Conservation (phyloP, 2,329 filamentous ascomycete species). For the Fusarium sp. region DNA sequence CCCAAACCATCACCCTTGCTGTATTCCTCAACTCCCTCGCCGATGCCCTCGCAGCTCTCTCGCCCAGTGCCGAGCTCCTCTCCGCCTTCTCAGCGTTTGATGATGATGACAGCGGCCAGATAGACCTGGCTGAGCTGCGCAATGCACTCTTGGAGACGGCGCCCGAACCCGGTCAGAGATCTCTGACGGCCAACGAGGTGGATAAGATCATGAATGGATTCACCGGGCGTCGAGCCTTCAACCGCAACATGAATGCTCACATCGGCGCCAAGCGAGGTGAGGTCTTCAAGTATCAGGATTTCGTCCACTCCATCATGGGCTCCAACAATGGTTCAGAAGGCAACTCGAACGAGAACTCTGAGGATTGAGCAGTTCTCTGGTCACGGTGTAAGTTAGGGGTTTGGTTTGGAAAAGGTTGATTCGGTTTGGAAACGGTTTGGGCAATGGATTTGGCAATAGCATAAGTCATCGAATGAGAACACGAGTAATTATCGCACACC, state of each 20-base stretch:
- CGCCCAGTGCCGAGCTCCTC: slow-evolving; percentile 81
- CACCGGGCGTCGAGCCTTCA: slow-evolving; percentile 85
- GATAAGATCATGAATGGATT: slow-evolving; percentile 91
- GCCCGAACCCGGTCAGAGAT: slow-evolving; percentile 76
- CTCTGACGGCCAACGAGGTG: slow-evolving; percentile 78
- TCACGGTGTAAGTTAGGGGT: slow-evolving; percentile 3
- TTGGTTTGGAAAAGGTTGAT: slow-evolving; percentile 24
- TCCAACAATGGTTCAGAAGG: slow-evolving; percentile 56
- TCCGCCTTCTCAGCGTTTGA: slow-evolving; percentile 97
- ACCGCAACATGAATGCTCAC: slow-evolving; percentile 67
- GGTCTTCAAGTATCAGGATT: slow-evolving; percentile 94
- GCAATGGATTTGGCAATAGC: slow-evolving; percentile 19
- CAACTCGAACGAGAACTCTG: slow-evolving; percentile 45
- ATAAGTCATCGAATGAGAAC: slow-evolving; percentile 28
- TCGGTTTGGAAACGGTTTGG: slow-evolving; percentile 19
- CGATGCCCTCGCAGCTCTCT: slow-evolving; percentile 78
- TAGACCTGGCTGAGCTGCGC: slow-evolving; percentile 84
- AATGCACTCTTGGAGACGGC: slow-evolving; percentile 86
- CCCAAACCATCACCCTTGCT: slow-evolving; percentile 83
- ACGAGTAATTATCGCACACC: slow-evolving; percentile 17
- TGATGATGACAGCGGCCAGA: slow-evolving; percentile 92
- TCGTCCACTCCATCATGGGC: slow-evolving; percentile 78
- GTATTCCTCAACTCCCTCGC: slow-evolving; percentile 88
- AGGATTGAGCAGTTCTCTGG: slow-evolving; percentile 27
- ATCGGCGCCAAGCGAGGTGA: slow-evolving; percentile 77